phyloP scores from a whole-genome alignment of 257 asterid species.

The Jaltomata sinuosa region DNA sequence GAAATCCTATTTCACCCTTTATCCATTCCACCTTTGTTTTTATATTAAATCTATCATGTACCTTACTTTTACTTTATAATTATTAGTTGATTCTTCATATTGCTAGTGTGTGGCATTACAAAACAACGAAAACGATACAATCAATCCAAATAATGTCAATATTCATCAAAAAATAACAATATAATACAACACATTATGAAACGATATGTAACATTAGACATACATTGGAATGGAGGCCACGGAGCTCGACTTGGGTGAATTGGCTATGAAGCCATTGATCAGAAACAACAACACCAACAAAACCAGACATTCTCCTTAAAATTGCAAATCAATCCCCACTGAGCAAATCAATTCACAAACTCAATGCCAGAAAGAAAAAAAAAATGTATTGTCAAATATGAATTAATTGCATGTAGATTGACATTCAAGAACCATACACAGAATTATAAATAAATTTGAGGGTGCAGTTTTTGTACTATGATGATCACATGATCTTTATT shows the following conservation, averaged over 20 bases:
- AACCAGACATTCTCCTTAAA: conserved; percentile 38
- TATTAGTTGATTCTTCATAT: not conserved
- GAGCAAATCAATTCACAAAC: conserved; percentile 1
- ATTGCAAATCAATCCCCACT: not conserved
- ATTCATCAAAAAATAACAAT: not conserved
- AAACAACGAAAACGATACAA: not conserved
- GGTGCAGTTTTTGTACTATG: not conserved
- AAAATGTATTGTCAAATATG: too few relatives aligned
- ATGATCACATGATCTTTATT: not conserved
- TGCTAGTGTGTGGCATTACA: not conserved
- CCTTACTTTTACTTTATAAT: not conserved
- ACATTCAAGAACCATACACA: not conserved
- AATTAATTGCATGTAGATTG: not conserved
- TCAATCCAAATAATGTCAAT: not conserved
- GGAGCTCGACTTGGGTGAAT: conserved; percentile 73
- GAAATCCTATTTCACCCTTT: not conserved
- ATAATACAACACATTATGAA: not conserved
- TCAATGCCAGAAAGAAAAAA: not conserved
- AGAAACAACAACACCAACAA: conserved; percentile 54
- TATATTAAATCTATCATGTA: not conserved
- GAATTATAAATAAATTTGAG: not conserved
- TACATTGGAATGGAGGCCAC: conserved; percentile 52
- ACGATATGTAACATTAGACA: not conserved
- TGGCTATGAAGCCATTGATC: conserved; percentile 72
- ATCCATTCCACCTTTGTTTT: not conserved